Conservation (phyloP, 1,284 basidiomycete genomes). For the Peniophora sp. region DNA sequence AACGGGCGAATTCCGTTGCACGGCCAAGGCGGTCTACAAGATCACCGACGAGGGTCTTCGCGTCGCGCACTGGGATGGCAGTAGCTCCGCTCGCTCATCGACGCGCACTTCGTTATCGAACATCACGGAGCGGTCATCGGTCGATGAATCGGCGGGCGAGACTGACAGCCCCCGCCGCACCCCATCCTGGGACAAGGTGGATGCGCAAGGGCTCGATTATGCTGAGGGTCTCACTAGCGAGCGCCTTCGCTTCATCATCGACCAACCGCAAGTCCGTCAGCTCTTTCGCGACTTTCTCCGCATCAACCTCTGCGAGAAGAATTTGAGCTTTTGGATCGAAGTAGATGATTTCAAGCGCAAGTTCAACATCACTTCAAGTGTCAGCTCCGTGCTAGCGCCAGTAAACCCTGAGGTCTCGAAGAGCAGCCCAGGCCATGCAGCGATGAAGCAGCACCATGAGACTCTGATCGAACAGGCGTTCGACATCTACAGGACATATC, state of each 20-base stretch:
- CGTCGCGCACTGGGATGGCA: slow-evolving; percentile 76
- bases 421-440: slow-evolving; percentile 64
- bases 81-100: no score
- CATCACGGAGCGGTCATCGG: no score
- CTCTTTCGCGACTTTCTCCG: slow-evolving; percentile 94
- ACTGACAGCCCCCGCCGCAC: no score
- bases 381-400: no score
- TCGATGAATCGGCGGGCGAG: no score
- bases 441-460: slow-evolving; percentile 98
- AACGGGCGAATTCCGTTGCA: slow-evolving; percentile 93
- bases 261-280: slow-evolving; percentile 83
- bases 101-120: no score
- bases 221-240: slow-evolving; percentile 77
- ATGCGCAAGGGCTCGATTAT: no score
- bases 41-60: slow-evolving; percentile 87
- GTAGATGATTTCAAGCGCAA: slow-evolving; percentile 95
- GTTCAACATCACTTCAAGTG: no score
- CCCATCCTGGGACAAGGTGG: no score
- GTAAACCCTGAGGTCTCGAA: no score
- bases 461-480: slow-evolving; percentile 92
- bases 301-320: slow-evolving; percentile 97
- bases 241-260: slow-evolving; percentile 86
- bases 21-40: slow-evolving; percentile 89
- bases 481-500: slow-evolving; percentile 55
- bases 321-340: slow-evolving; percentile 94